Conservation (phyloP, 345 rosid genomes). For the Lepidium didymum region DNA sequence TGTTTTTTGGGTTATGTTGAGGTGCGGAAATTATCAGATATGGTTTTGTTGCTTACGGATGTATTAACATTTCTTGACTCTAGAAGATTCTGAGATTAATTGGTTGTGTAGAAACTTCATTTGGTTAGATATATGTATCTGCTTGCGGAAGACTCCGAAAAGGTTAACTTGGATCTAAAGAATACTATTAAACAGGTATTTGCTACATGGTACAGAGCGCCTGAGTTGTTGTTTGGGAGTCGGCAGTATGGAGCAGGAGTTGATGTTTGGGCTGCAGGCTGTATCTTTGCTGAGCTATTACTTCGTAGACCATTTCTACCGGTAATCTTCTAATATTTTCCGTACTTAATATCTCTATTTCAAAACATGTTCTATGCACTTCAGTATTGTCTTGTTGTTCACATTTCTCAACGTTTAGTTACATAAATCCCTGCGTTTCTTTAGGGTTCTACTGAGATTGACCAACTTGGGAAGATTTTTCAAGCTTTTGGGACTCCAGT, state of each 20-base stretch:
- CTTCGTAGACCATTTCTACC: conserved; percentile 49
- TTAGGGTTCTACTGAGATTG: conserved; percentile 52
- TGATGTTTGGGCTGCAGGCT: conserved; percentile 67
- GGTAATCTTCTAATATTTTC: conserved; percentile 10
- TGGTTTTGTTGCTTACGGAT: not conserved
- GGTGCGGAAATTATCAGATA: not conserved
- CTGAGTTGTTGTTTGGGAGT: conserved; percentile 50
- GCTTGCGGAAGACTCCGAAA: not conserved
- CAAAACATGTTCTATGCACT: not conserved
- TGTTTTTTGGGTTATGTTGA: not conserved
- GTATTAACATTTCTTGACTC: not conserved
- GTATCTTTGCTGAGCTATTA: conserved; percentile 55
- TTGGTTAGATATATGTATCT: not conserved
- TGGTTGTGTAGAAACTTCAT: conserved; percentile 3
- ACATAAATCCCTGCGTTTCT: not conserved
- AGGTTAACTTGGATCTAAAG: not conserved
- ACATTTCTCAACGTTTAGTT: not conserved
- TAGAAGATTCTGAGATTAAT: not conserved
- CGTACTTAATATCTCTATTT: not conserved
- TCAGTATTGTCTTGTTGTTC: not conserved
- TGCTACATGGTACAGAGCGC: conserved; percentile 65
- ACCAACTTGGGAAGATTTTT: conserved; percentile 52
- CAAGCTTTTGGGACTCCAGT: conserved; percentile 56
- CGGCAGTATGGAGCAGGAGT: conserved; percentile 51
- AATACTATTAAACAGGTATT: conserved; percentile 33